These are phyloP conservation scores for Litchi chinensis DNA, from an alignment of 345 rosid species.

Conservation along the genomic window DNA sequence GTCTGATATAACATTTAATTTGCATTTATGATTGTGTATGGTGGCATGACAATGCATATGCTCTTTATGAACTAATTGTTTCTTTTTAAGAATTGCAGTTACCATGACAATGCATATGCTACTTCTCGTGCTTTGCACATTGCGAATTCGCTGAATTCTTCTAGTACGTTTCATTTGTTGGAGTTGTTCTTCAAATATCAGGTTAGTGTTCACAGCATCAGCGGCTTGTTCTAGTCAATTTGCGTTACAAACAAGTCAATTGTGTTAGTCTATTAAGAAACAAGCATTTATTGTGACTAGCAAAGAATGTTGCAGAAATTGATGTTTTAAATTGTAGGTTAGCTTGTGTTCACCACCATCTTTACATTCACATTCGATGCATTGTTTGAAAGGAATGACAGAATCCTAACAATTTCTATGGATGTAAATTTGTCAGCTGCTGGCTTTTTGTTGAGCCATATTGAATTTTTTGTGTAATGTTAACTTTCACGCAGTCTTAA, in stretches of 20 bases:
- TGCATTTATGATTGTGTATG: not conserved
- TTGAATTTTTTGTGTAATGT: not conserved
- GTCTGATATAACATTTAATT: not conserved
- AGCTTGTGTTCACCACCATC: not conserved
- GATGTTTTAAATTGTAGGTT: not conserved
- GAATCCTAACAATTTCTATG: not conserved
- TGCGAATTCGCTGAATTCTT: conserved; percentile 48
- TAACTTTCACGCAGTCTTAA: not conserved
- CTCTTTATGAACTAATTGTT: not conserved
- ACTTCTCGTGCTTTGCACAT: conserved; percentile 83
- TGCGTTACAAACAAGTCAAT: not conserved
- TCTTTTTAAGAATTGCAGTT: conserved; percentile 45
- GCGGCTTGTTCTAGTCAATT: not conserved
- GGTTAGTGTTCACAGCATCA: conserved; percentile 44
- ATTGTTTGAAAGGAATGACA: not conserved
- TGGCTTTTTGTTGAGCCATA: not conserved
- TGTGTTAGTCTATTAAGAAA: too few relatives aligned
- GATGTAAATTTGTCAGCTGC: not conserved
- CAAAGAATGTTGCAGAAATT: not conserved
- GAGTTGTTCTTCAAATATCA: conserved; percentile 73
- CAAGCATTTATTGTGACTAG: not conserved
- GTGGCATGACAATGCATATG: not conserved
- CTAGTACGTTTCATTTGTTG: conserved; percentile 63
- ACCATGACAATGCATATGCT: conserved; percentile 83
- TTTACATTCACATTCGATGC: not conserved